Evolutionary conservation across 495 filamentous ascomycete species (phyloP).

Genomic region (Penicillium waksmanii): DNA sequence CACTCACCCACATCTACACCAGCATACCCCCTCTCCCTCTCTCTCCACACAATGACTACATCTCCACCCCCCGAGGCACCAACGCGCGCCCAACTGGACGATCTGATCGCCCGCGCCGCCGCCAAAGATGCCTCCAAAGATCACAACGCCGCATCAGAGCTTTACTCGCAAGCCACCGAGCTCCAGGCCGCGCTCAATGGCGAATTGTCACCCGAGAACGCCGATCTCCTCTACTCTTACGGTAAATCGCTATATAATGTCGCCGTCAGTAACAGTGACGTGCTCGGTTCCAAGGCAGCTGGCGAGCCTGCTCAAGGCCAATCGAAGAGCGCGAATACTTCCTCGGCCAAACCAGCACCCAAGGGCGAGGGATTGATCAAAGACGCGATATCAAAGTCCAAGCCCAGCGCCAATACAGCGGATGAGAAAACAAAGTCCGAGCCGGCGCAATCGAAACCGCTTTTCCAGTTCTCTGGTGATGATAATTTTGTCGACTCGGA

Average conservation of each 20-base stretch:
- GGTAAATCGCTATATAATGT: constrained; percentile 91
- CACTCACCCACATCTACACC: too few species aligned
- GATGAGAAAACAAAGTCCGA: constrained; percentile 42
- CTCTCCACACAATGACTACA: constrained; percentile 1
- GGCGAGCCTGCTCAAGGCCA: constrained; percentile 51
- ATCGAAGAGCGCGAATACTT: constrained; percentile 32
- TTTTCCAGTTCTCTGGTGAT: constrained; percentile 92
- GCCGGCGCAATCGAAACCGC: constrained; percentile 60
- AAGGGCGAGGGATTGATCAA: constrained; percentile 29
- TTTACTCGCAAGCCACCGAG: constrained; percentile 86
- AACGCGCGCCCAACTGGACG: constrained; percentile 33
- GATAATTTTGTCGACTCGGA: constrained; percentile 85
- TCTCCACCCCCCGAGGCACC: constrained; percentile 10
- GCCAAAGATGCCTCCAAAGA: constrained; percentile 83
- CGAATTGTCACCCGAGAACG: constrained; percentile 86
- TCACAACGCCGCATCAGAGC: constrained; percentile 79
- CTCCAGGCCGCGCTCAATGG: constrained; percentile 90
- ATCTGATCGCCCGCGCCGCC: constrained; percentile 60
- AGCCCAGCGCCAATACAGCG: constrained; percentile 38
- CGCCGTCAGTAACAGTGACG: constrained; percentile 90
- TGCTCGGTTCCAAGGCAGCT: constrained; percentile 81
- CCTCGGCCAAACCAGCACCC: constrained; percentile 22
- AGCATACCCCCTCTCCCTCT: too few species aligned
- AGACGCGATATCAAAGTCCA: constrained; percentile 30
- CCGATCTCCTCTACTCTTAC: constrained; percentile 90